Percentiles rank a stretch among this genome's conserved stretches.
These are phyloP conservation scores for Xylaria sp. DNA, from an alignment of 2,329 filamentous ascomycete genomes.

Conservation along the genomic window DNA sequence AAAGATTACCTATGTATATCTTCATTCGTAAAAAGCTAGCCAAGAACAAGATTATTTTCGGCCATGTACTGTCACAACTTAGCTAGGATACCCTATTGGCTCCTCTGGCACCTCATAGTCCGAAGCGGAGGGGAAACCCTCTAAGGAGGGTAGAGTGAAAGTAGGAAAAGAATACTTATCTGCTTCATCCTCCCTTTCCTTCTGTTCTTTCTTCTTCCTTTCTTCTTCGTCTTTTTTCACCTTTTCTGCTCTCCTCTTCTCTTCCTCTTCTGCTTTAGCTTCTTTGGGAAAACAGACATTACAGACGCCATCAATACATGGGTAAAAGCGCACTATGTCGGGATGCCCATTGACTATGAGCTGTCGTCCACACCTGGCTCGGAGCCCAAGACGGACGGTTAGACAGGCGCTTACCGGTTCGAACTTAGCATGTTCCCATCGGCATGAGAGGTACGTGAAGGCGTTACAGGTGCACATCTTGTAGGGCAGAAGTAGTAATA, in stretches of 20 bases:
- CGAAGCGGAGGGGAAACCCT: constrained; percentile 1
- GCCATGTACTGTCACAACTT: not conserved
- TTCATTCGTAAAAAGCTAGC: not conserved
- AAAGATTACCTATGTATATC: not conserved
- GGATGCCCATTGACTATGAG: constrained; percentile 36
- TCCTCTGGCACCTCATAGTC: not conserved
- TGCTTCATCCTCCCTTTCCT: constrained; percentile 9
- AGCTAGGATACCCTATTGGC: not conserved
- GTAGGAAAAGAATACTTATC: not conserved
- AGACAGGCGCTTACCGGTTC: constrained; percentile 40
- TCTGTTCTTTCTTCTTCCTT: not conserved
- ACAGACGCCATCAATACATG: constrained; percentile 32
- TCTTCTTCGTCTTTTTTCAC: not conserved
- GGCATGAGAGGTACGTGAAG: constrained; percentile 27
- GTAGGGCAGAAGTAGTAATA: not conserved
- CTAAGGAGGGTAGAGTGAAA: not conserved
- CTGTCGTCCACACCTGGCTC: constrained; percentile 35
- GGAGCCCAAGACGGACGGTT: constrained; percentile 42
- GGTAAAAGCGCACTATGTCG: constrained; percentile 14
- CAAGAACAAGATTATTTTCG: not conserved
- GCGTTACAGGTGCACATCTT: constrained; percentile 39
- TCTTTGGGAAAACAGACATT: constrained; percentile 35
- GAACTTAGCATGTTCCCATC: constrained; percentile 27
- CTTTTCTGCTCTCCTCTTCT: constrained; percentile 19
- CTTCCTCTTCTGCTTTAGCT: constrained; percentile 28